phyloP scores from a whole-genome alignment of 2,329 filamentous ascomycete species.

The Fusarium sublunatum region DNA sequence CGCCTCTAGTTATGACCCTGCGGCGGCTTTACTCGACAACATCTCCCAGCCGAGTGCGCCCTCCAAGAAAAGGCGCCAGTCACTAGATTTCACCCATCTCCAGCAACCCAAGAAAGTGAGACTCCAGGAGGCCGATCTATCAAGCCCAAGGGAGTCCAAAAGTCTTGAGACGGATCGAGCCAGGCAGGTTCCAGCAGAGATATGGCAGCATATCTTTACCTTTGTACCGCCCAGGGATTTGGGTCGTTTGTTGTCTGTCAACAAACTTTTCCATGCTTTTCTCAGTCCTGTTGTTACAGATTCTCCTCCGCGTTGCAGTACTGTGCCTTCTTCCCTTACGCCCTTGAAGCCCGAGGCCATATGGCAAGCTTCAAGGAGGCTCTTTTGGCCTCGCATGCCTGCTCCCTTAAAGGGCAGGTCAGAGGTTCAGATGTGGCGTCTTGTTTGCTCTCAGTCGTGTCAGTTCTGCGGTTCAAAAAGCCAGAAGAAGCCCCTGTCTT shows the following conservation, averaged over 20 bases:
- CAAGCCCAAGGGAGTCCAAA: constrained; percentile 16
- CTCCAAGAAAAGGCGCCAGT: constrained; percentile 39
- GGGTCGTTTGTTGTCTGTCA: constrained; percentile 73
- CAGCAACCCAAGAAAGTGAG: constrained; percentile 41
- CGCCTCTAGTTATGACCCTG: constrained; percentile 25
- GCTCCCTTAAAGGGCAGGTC: constrained; percentile 71
- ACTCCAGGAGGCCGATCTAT: constrained; percentile 27
- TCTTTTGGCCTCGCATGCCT: constrained; percentile 74
- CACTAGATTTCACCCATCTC: constrained; percentile 11
- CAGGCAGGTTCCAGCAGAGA: constrained; percentile 64
- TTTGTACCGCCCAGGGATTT: constrained; percentile 72
- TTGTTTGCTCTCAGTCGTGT: constrained; percentile 72
- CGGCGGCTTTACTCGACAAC: constrained; percentile 19
- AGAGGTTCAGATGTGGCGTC: constrained; percentile 81
- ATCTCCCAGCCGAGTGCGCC: constrained; percentile 9
- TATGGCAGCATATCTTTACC: constrained; percentile 78
- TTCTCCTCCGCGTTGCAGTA: constrained; percentile 31
- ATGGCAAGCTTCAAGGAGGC: constrained; percentile 76
- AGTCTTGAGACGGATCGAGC: constrained; percentile 32
- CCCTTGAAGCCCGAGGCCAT: constrained; percentile 70
- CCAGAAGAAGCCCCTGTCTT: constrained; percentile 24
- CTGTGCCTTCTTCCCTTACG: constrained; percentile 45
- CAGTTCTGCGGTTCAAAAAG: constrained; percentile 71
- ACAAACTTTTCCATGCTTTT: constrained; percentile 72
- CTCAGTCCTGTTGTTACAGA: constrained; percentile 61